Base-by-base conservation (phyloP, 2,329 filamentous ascomycete species). In the Ascosphaera apis region DNA sequence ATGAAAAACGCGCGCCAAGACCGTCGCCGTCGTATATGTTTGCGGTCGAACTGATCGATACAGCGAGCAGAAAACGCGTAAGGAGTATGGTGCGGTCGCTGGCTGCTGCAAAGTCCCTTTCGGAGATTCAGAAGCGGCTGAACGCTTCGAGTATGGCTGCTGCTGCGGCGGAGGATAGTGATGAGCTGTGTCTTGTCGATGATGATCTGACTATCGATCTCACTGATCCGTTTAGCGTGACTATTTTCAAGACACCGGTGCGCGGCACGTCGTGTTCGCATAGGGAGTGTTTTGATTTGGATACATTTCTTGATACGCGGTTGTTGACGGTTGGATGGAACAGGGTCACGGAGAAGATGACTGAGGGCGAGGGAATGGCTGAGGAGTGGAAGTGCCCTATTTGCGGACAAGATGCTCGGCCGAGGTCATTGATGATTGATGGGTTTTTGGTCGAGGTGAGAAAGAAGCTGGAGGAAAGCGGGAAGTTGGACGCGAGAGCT, bases 221-320 rank as follows among this genome's bases (percentile, higher is more conserved):
- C 11, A 59, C 69, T 0, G 76, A 81, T 49, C 74, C 76, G 0
- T 79, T 78, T 47, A 75, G 61, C 38, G 59, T 66, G 1, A 56
- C 48, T 9, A 63, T 88, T 8, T 83, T 78, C 49, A 59, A 67
- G 3, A 62, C 66, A 0, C 86, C 88, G 1, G 80, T 75, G 2
- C 74, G 84, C 18, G 73, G 81, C 17, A 57, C 47, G 5, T 45
- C 53, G 2, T 98, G 88, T 51, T 59, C 60, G 16, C 86, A 98
- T 49, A 60, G 76, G 25, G 81, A 93, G 49, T 92, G 83, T 49
- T 93, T 95, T 49, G 86, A 95, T 50, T 69, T 93, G 5, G 67
- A 77, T 15, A 84, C 69, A 1, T 95, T 81, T 60, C 65, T 98
- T 6, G 53, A 62, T 11, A 80, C 76, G 3, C 70, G 80, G 12